phyloP scores from a whole-genome alignment of 2,329 filamentous ascomycete genomes.

The Pseudopithomyces chartarum region DNA sequence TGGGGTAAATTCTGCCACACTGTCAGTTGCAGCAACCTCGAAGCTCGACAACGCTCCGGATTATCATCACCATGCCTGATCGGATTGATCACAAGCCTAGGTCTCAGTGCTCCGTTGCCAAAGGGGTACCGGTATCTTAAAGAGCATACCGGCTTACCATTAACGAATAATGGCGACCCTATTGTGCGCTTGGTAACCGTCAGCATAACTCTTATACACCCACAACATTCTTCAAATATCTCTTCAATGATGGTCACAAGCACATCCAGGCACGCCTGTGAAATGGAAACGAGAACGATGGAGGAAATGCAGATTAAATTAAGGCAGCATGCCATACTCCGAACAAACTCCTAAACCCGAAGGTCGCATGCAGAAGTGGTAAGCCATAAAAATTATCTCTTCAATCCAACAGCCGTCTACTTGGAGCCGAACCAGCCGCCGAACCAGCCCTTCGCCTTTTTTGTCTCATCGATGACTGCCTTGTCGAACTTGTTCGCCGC shows the following conservation, averaged over 20 bases:
- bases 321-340: constrained; percentile 22
- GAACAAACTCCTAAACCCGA: constrained; percentile 27
- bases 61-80: too few relatives aligned
- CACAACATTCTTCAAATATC: too few relatives aligned
- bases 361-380: constrained; percentile 26
- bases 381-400: constrained; percentile 1
- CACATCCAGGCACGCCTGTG: background rate
- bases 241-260: background rate
- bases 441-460: constrained; percentile 82
- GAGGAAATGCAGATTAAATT: constrained; percentile 17
- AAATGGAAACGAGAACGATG: background rate
- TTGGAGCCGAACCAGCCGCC: constrained; percentile 81
- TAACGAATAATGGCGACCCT: too few relatives aligned
- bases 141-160: too few relatives aligned
- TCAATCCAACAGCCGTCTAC: constrained; percentile 20
- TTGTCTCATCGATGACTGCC: constrained; percentile 76
- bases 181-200: too few relatives aligned
- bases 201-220: too few relatives aligned
- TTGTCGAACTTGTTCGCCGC: constrained; percentile 79
- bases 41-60: too few relatives aligned
- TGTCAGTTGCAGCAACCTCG: too few relatives aligned
- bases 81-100: too few relatives aligned
- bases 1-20: too few relatives aligned
- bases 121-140: too few relatives aligned
- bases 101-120: too few relatives aligned